Percentiles rank a stretch among this genome's conserved stretches.
These are phyloP conservation scores for Dovyalis caffra DNA, from an alignment of 345 rosid species.

Conservation along the genomic window DNA sequence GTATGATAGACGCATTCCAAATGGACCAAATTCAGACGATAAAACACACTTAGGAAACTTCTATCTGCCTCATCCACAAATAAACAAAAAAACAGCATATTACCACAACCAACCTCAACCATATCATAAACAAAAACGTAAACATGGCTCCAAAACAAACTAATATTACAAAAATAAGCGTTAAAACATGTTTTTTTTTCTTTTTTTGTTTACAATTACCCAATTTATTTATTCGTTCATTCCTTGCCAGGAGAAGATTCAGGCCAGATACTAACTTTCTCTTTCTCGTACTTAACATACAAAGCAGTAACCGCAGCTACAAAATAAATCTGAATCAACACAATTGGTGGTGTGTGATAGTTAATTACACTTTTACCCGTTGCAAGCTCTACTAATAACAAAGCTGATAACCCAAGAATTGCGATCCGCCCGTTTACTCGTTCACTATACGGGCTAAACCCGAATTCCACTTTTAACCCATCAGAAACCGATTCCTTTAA, in stretches of 20 bases:
- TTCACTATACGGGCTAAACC: slow-evolving; percentile 76
- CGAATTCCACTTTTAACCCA: slow-evolving; percentile 75
- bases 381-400: slow-evolving; percentile 80
- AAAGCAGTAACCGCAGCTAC: slow-evolving; percentile 65
- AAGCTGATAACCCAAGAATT: slow-evolving; percentile 63
- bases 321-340: slow-evolving; percentile 67
- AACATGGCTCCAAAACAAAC: not conserved
- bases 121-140: not conserved
- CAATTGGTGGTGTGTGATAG: slow-evolving; percentile 74
- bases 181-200: not conserved
- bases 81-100: too few relatives aligned
- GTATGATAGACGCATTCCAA: too few relatives aligned
- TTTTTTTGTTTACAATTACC: not conserved
- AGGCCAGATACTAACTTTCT: slow-evolving; percentile 78
- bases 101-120: too few relatives aligned
- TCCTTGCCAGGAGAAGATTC: slow-evolving; percentile 22
- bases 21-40: too few relatives aligned
- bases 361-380: slow-evolving; percentile 80
- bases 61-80: too few relatives aligned
- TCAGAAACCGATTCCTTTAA: slow-evolving; percentile 61
- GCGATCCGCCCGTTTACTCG: slow-evolving; percentile 72
- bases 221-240: not conserved
- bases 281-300: slow-evolving; percentile 70
- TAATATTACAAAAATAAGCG: not conserved
- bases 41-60: too few relatives aligned